Evolutionary conservation across 1,284 basidiomycete species (phyloP).

Genomic region (Apiotrichum sp.): DNA sequence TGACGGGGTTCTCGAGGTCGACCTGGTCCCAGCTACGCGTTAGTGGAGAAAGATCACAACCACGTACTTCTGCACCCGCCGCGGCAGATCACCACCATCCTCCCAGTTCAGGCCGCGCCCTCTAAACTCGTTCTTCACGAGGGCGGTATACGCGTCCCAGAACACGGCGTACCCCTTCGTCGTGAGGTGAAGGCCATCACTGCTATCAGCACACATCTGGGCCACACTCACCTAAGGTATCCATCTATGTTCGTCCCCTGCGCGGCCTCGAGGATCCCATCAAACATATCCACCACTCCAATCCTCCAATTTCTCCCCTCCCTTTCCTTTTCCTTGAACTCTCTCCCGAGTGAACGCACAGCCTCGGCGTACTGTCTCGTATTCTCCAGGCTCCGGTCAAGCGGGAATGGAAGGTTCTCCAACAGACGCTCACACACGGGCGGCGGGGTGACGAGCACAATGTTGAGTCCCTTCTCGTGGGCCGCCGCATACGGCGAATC

Average conservation of each 20-base stretch:
- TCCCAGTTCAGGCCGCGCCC: conserved; percentile 35
- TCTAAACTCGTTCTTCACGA: conserved; percentile 54
- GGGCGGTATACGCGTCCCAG: conserved; percentile 58
- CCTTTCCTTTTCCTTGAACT: conserved; percentile 39
- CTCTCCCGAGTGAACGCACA: conserved; percentile 56
- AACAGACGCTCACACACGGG: conserved; percentile 60
- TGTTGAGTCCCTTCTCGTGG: conserved; percentile 27
- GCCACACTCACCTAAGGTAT: conserved; percentile 21
- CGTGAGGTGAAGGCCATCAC: conserved; percentile 73
- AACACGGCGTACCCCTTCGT: conserved; percentile 64
- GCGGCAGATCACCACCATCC: conserved; percentile 23
- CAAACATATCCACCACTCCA: conserved; percentile 65
- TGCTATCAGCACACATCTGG: conserved; percentile 9
- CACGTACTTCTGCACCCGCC: conserved; percentile 14
- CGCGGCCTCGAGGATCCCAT: conserved; percentile 50
- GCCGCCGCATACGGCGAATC: conserved; percentile 17
- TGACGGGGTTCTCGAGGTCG: conserved; percentile 3
- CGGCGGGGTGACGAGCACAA: conserved; percentile 76
- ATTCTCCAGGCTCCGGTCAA: conserved; percentile 52
- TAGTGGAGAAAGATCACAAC: not conserved
- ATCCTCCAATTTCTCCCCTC: conserved; percentile 39
- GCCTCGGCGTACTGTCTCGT: conserved; percentile 63
- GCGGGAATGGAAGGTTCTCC: not conserved
- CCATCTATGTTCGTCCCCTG: conserved; percentile 48
- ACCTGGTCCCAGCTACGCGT: conserved; percentile 10